Conservation (phyloP, 202 grass and related monocot species). For the Carex arenaria region DNA sequence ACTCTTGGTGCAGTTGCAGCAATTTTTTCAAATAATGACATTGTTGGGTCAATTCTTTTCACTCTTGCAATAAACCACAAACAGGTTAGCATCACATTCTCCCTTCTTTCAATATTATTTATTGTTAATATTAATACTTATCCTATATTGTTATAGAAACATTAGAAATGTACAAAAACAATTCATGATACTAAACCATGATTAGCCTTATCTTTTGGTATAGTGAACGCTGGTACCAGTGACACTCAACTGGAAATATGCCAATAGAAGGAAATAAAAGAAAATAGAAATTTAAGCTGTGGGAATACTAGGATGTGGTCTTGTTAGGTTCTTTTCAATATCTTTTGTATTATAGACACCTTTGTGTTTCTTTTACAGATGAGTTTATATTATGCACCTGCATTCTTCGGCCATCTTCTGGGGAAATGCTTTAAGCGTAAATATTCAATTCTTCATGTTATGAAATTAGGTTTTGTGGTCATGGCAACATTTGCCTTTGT, state of each 20-base stretch:
- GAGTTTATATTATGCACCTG: constrained; percentile 90
- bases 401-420: constrained; percentile 84
- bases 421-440: constrained; percentile 72
- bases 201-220: not conserved
- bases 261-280: not conserved
- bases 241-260: not conserved
- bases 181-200: not conserved
- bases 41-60: constrained; percentile 65
- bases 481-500: constrained; percentile 75
- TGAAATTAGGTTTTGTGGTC: constrained; percentile 70
- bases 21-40: constrained; percentile 51
- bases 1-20: constrained; percentile 60
- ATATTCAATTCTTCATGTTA: constrained; percentile 55
- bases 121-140: not conserved
- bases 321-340: not conserved
- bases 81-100: constrained; percentile 37
- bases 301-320: not conserved
- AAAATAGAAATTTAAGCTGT: not conserved
- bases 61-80: constrained; percentile 89
- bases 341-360: not conserved
- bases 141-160: not conserved
- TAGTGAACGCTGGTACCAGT: not conserved
- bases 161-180: not conserved
- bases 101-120: not conserved
- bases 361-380: constrained; percentile 49